A percentile compares a stretch with the other conserved stretches of the same genome.
phyloP scores from a whole-genome alignment of 2,329 filamentous ascomycete species.

The Claviceps pazoutovae region DNA sequence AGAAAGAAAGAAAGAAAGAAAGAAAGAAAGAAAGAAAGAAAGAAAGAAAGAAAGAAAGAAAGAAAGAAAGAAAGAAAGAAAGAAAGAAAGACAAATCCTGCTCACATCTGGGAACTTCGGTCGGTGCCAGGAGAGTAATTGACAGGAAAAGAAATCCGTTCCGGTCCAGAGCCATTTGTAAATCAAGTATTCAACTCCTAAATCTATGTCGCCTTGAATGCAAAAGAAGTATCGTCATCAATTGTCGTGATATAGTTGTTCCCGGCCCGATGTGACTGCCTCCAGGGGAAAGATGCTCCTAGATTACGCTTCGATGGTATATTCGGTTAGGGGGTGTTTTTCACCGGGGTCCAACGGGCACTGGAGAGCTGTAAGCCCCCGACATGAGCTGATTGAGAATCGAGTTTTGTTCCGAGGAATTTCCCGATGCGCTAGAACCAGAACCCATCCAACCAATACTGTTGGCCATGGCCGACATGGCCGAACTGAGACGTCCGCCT shows the following conservation, averaged over 20 bases:
- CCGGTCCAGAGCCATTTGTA: constrained; percentile 16
- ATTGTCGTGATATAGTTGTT: constrained; percentile 12
- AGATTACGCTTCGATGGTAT: no score
- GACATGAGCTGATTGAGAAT: constrained; percentile 50
- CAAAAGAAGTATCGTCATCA: constrained; percentile 20
- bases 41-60: no score
- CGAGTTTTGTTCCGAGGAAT: constrained; percentile 33
- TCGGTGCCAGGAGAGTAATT: neutral
- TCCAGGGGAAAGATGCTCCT: constrained; percentile 2
- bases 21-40: no score
- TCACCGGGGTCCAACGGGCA: constrained; percentile 50
- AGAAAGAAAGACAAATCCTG: neutral
- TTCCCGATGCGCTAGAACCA: constrained; percentile 13
- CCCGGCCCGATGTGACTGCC: constrained; percentile 10
- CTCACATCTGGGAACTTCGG: neutral
- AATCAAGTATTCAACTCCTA: constrained; percentile 16
- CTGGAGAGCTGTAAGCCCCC: constrained; percentile 44
- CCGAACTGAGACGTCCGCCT: constrained; percentile 65
- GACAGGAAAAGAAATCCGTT: constrained; percentile 16
- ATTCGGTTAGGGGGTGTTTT: neutral
- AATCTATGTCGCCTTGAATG: constrained; percentile 24
- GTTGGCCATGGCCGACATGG: constrained; percentile 61
- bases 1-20: no score
- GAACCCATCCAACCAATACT: constrained; percentile 66
- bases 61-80: neutral